These are phyloP conservation scores for Epichloe brachyelytri DNA, from an alignment of 2,329 filamentous ascomycete genomes.

Conservation along the genomic window DNA sequence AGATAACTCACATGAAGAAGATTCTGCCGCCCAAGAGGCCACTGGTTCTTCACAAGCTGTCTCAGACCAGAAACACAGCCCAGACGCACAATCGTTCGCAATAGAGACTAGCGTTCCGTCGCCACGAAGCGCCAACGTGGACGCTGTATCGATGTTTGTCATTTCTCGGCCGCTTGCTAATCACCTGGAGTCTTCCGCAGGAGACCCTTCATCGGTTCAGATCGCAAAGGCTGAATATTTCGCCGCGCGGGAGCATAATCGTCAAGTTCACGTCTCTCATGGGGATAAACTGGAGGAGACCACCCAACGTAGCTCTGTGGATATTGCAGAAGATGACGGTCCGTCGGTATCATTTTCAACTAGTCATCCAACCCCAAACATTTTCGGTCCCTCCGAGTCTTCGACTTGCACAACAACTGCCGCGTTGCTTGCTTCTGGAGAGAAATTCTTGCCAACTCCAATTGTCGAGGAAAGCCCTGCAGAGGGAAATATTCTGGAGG, in stretches of 20 bases:
- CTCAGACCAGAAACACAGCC: background rate
- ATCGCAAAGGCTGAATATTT: slow-evolving; percentile 19
- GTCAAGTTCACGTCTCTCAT: background rate
- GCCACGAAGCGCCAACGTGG: background rate
- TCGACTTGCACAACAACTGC: slow-evolving; percentile 5
- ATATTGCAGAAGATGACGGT: background rate
- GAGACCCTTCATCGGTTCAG: background rate
- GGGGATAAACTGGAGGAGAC: slow-evolving; percentile 5
- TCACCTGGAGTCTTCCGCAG: background rate
- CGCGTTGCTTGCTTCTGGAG: slow-evolving; percentile 17
- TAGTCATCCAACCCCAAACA: background rate
- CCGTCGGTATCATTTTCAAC: background rate
- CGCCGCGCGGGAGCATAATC: slow-evolving; percentile 25
- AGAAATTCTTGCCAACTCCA: slow-evolving; percentile 19
- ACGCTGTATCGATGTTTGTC: background rate
- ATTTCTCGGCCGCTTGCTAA: background rate
- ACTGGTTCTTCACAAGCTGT: background rate
- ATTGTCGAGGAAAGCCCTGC: background rate
- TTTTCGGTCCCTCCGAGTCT: background rate
- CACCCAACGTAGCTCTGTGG: background rate
- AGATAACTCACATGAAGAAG: background rate
- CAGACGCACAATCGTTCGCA: background rate
- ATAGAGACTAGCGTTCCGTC: background rate
- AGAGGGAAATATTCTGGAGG: background rate
- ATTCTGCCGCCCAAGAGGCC: background rate